These are phyloP conservation scores for Vigna radiata DNA, from an alignment of 306 rosid species.

Conservation along the genomic window DNA sequence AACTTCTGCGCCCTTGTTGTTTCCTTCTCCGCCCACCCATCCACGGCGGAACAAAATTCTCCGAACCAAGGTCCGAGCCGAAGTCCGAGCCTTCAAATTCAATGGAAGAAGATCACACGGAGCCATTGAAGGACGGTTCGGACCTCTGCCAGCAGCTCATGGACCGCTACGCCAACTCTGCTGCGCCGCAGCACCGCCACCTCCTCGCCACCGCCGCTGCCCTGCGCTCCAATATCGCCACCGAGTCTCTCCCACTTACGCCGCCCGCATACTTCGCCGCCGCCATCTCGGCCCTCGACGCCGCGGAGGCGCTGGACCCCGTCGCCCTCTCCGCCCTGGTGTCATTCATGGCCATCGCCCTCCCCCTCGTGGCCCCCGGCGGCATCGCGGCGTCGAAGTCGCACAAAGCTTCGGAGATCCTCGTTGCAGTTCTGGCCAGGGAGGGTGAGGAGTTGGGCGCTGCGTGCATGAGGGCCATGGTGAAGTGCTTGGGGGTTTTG, in stretches of 20 bases:
- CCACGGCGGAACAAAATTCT: slow-evolving; percentile 15
- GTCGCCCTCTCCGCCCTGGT: slow-evolving; percentile 67
- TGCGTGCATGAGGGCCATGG: slow-evolving; percentile 67
- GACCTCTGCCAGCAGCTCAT: slow-evolving; percentile 89
- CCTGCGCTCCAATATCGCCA: slow-evolving; percentile 68
- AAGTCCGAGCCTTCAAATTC: background rate
- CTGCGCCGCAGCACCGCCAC: slow-evolving; percentile 90
- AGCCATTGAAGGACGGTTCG: slow-evolving; percentile 54
- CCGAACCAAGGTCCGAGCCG: background rate
- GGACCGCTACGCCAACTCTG: slow-evolving; percentile 85
- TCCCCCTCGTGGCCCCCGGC: slow-evolving; percentile 55
- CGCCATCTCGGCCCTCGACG: slow-evolving; percentile 62
- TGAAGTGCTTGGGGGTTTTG: slow-evolving; percentile 82
- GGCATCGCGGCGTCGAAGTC: slow-evolving; percentile 58
- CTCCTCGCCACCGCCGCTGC: slow-evolving; percentile 84
- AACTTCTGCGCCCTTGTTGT: background rate
- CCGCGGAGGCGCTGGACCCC: slow-evolving; percentile 55
- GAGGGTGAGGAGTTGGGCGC: slow-evolving; percentile 61
- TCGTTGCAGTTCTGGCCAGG: slow-evolving; percentile 54
- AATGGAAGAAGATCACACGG: slow-evolving; percentile 66
- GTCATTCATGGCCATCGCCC: slow-evolving; percentile 72
- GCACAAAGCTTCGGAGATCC: slow-evolving; percentile 54
- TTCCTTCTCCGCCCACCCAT: background rate
- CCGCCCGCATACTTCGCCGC: slow-evolving; percentile 80
- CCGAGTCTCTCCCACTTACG: slow-evolving; percentile 79